Conservation (phyloP, 306 rosid genomes). For the Quercus suber region DNA sequence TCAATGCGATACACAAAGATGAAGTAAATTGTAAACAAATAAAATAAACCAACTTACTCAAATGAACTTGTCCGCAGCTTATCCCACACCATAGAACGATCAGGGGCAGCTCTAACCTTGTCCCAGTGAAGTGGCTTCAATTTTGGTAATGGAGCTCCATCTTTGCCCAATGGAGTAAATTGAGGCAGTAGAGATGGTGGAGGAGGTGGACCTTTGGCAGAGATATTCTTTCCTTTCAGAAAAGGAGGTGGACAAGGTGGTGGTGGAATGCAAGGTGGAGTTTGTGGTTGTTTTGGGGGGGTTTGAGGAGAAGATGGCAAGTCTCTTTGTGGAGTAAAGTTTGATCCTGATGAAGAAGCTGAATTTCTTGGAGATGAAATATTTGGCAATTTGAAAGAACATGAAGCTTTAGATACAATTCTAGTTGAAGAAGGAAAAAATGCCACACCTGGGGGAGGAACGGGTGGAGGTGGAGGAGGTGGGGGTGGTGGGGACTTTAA, state of each 20-base stretch:
- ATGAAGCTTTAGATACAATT: conserved; percentile 48
- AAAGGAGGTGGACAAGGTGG: conserved; percentile 87
- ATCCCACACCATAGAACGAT: conserved; percentile 95
- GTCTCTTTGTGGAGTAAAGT: conserved; percentile 32
- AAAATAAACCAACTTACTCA: conserved; percentile 60
- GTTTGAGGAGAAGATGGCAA: conserved; percentile 30
- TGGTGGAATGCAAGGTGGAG: conserved; percentile 55
- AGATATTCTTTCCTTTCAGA: conserved; percentile 25
- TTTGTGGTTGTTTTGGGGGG: conserved; percentile 21
- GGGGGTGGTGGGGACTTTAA: conserved; percentile 20
- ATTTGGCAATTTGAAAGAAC: conserved; percentile 47
- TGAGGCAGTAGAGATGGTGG: conserved; percentile 71
- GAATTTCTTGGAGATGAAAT: conserved; percentile 52
- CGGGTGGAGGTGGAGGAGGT: conserved; percentile 46
- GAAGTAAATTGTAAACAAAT: background rate
- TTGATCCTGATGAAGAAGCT: conserved; percentile 40
- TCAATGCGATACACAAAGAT: background rate
- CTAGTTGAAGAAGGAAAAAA: conserved; percentile 40
- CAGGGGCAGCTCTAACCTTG: conserved; percentile 93
- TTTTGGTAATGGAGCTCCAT: conserved; percentile 73
- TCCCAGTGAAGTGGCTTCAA: conserved; percentile 99
- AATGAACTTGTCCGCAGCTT: conserved; percentile 87
- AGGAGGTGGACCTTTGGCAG: conserved; percentile 67
- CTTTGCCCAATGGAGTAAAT: conserved; percentile 68
- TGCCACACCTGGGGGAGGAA: conserved; percentile 34